Evolutionary conservation across 148 eudicot genomes (phyloP).

Genomic region (Amaranthus palmeri): DNA sequence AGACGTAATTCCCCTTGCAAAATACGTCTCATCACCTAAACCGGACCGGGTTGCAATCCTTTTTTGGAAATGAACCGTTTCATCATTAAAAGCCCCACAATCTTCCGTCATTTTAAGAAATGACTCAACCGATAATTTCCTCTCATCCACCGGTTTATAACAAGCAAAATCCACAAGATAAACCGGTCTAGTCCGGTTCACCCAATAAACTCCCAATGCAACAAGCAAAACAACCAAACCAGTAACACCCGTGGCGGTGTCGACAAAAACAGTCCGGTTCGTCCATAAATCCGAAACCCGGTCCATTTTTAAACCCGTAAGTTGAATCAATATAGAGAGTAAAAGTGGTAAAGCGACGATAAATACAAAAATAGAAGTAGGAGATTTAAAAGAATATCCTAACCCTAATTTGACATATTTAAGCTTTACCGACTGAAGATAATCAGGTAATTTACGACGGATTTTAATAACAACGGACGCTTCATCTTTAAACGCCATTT

Average conservation of each 20-base stretch:
- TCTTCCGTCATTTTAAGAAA: slow-evolving; percentile 53
- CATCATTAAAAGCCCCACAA: slow-evolving; percentile 39
- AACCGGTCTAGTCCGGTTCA: slow-evolving; percentile 41
- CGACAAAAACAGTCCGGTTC: slow-evolving; percentile 23
- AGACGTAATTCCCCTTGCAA: slow-evolving; percentile 46
- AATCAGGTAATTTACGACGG: slow-evolving; percentile 60
- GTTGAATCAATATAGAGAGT: slow-evolving; percentile 32
- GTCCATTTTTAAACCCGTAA: slow-evolving; percentile 37
- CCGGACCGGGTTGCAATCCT: slow-evolving; percentile 48
- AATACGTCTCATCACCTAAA: slow-evolving; percentile 65
- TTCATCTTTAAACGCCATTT: slow-evolving; percentile 63
- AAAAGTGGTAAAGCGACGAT: slow-evolving; percentile 37
- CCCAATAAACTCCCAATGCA: slow-evolving; percentile 43
- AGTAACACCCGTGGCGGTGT: slow-evolving; percentile 38
- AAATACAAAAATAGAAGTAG: slow-evolving; percentile 38
- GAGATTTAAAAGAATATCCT: slow-evolving; percentile 42
- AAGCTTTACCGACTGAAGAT: slow-evolving; percentile 64
- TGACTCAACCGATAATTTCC: slow-evolving; percentile 38
- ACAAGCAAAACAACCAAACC: slow-evolving; percentile 29
- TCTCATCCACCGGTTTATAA: slow-evolving; percentile 50
- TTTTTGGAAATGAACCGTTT: slow-evolving; percentile 47
- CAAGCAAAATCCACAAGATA: slow-evolving; percentile 69
- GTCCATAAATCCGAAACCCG: slow-evolving; percentile 40
- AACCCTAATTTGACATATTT: slow-evolving; percentile 71
- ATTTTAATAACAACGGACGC: slow-evolving; percentile 61